Evolutionary conservation across 768 basidiomycete species (phyloP).

Genomic region (Trametes cubensis): DNA sequence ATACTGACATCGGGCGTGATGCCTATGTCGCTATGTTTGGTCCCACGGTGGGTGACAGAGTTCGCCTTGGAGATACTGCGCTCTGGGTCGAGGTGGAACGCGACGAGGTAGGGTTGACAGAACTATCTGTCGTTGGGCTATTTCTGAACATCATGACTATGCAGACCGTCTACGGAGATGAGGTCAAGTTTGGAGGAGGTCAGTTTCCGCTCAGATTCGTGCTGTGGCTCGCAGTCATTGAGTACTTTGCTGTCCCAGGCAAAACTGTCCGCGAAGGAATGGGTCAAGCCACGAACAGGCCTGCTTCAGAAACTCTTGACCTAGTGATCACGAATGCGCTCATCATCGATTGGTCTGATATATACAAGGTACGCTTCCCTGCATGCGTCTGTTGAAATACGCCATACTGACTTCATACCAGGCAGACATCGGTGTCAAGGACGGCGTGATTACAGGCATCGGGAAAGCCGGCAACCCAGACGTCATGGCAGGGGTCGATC

Average conservation of each 20-base stretch:
- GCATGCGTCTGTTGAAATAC: not conserved
- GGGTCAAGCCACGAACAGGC: conserved; percentile 84
- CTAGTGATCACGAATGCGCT: conserved; percentile 95
- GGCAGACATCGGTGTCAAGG: conserved; percentile 94
- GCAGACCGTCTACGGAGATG: conserved; percentile 90
- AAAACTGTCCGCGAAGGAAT: conserved; percentile 96
- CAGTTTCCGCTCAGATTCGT: conserved; percentile 21
- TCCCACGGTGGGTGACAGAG: conserved; percentile 87
- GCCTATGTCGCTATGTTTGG: conserved; percentile 94
- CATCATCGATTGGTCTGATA: conserved; percentile 92
- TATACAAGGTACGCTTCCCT: conserved; percentile 71
- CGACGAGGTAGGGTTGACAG: conserved; percentile 57
- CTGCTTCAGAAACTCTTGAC: conserved; percentile 73
- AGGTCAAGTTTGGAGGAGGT: conserved; percentile 98
- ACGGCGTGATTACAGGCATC: conserved; percentile 79
- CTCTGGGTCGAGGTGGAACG: conserved; percentile 93
- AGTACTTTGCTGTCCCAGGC: conserved; percentile 45
- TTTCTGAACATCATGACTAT: not conserved
- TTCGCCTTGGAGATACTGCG: conserved; percentile 85
- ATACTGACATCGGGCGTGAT: conserved; percentile 64
- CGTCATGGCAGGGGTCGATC: conserved; percentile 79
- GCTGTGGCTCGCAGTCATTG: not conserved
- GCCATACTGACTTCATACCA: conserved; percentile 35
- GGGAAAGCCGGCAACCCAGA: conserved; percentile 99
- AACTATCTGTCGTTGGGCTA: not conserved